Base-by-base conservation (phyloP, 2,329 filamentous ascomycete genomes). In the Thelonectria olida region DNA sequence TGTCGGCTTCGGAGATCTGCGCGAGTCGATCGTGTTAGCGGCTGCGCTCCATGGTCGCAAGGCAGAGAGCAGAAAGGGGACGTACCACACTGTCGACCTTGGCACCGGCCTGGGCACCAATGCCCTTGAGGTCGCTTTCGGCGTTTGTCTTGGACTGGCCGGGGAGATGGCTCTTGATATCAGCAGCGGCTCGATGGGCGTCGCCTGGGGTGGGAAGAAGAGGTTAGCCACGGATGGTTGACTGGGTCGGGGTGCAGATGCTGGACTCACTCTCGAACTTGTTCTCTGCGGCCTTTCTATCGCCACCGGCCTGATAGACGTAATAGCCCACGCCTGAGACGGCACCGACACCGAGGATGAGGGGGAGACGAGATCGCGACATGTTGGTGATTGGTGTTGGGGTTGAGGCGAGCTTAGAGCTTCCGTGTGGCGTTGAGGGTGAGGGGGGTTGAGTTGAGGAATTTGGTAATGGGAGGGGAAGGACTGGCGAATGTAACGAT, bases 241-340 rank as follows among this genome's bases (percentile, higher is more conserved):
- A 7, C 13, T 28, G 13, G 31, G 38, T 10, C 10, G 49, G 17
- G 19, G 45, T n/a, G 7, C 20, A 22, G 34, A 22, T n/a, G 39
- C 15, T n/a, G 15, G 8, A 55, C 88, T 45, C 81, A 97, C 95
- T 87, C 82, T 97, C 92, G 69, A 92, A 85, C 78, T 96, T 84
- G 84, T 95, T 92, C 85, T 93, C 88, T n/a, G 94, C 95, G 50
- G 86, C 88, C 78, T 91, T 92, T 52, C 92, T 85, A 76, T 88
- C 86, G 59, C 95, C 94, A 63, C 95, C 95, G 15, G 94, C 91
- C 52, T 81, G 84, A 84, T 97, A 99, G 65, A 98, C 86, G 83
- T 98, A 98, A 85, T 97, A 98, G 42, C 91, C 93, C 60, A 89
- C 81, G 66, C 88, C 90, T 71, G 86, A 87, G 28, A 85, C 90